Percentiles rank a stretch among this genome's conserved stretches.
phyloP scores from a whole-genome alignment of 2,329 filamentous ascomycete species.

The Fusarium sp. region DNA sequence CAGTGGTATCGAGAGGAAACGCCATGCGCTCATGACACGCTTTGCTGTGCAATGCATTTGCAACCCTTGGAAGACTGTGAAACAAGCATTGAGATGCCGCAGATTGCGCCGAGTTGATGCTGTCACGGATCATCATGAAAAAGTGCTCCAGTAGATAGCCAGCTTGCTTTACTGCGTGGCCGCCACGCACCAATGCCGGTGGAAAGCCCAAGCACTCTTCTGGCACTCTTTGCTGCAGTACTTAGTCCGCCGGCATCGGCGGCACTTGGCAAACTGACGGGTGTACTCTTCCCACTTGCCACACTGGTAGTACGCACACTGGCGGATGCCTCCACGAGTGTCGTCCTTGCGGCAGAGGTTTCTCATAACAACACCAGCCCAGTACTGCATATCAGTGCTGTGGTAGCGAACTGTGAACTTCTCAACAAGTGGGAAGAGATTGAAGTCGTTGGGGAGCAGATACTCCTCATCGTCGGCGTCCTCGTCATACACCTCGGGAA shows the following conservation, averaged over 20 bases:
- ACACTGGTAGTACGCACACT: slow-evolving; percentile 98
- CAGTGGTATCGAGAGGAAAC: slow-evolving; percentile 60
- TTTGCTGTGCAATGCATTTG: slow-evolving; percentile 57
- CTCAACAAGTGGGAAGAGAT: slow-evolving; percentile 97
- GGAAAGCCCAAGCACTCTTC: slow-evolving; percentile 98
- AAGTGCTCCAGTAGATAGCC: slow-evolving; percentile 9
- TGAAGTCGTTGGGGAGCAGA: slow-evolving; percentile 91
- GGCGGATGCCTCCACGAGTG: slow-evolving; percentile 89
- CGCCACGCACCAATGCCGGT: slow-evolving; percentile 96
- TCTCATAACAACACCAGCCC: slow-evolving; percentile 98
- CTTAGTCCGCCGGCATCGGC: slow-evolving; percentile 94
- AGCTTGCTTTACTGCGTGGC: slow-evolving; percentile 67
- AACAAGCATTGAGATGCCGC: slow-evolving; percentile 45
- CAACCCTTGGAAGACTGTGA: slow-evolving; percentile 46
- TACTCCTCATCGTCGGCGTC: slow-evolving; percentile 86
- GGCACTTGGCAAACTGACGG: slow-evolving; percentile 97
- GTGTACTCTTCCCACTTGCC: slow-evolving; percentile 98
- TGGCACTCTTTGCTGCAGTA: slow-evolving; percentile 99
- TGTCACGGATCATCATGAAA: slow-evolving; percentile 34
- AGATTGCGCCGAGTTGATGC: slow-evolving; percentile 43
- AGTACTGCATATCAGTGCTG: slow-evolving; percentile 98
- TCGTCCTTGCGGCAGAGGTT: slow-evolving; percentile 99
- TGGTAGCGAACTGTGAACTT: slow-evolving; percentile 98
- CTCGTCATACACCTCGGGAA: slow-evolving; percentile 54
- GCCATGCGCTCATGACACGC: slow-evolving; percentile 55